phyloP scores from a whole-genome alignment of 257 asterid species.

The Jaltomata sinuosa region DNA sequence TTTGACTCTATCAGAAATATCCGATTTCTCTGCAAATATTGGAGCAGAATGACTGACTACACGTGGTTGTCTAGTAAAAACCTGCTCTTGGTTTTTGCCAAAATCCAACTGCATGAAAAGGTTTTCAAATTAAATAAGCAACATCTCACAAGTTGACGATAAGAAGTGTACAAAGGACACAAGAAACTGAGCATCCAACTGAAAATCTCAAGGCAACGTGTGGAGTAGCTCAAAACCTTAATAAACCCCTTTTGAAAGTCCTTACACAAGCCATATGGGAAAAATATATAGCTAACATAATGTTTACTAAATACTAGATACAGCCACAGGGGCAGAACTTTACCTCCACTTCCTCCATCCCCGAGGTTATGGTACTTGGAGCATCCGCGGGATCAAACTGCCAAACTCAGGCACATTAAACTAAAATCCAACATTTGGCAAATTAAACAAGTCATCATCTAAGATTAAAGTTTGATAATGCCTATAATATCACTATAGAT shows the following conservation, averaged over 20 bases:
- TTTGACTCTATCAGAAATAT: conserved; percentile 46
- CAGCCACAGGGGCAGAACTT: neutral
- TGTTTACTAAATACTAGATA: neutral
- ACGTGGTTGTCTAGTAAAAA: conserved; percentile 31
- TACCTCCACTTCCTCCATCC: conserved; percentile 43
- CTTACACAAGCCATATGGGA: neutral
- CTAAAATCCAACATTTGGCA: neutral
- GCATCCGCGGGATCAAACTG: conserved; percentile 57
- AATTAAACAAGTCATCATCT: conserved; percentile 3
- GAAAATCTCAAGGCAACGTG: neutral
- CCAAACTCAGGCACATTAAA: conserved; percentile 10
- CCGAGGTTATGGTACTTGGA: conserved; percentile 39
- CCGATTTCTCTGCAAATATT: conserved; percentile 71
- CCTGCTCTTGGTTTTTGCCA: conserved; percentile 48
- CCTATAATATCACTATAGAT: neutral
- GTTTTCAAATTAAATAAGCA: neutral
- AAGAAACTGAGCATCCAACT: neutral
- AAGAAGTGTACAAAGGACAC: neutral
- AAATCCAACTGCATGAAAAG: conserved; percentile 22
- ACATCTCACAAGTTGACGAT: neutral
- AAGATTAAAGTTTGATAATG: neutral
- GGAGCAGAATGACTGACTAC: conserved; percentile 84
- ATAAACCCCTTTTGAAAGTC: neutral
- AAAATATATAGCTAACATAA: neutral
- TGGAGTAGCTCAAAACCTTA: neutral